These are phyloP conservation scores for Kandelia obovata DNA, from an alignment of 345 rosid genomes.

Conservation along the genomic window DNA sequence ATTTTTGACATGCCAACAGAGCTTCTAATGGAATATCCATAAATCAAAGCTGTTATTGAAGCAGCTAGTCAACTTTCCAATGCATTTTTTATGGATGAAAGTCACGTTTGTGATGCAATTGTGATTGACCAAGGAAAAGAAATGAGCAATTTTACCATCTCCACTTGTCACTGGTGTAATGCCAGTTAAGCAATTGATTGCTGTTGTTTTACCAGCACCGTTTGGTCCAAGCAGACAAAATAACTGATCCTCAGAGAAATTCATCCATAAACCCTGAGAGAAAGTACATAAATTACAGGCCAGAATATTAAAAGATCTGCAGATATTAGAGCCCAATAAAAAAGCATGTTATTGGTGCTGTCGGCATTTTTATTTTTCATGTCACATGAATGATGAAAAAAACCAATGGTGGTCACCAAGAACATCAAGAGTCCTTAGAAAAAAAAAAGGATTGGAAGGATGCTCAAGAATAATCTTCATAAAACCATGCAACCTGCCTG, in stretches of 20 bases:
- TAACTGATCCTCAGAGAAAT: conserved; percentile 72
- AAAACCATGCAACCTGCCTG: too few relatives aligned
- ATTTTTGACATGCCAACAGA: conserved; percentile 85
- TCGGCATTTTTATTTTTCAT: too few relatives aligned
- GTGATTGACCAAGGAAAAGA: background rate
- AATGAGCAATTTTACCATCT: conserved; percentile 53
- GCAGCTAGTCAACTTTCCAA: conserved; percentile 2
- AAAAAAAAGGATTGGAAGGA: too few relatives aligned
- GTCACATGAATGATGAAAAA: too few relatives aligned
- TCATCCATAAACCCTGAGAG: conserved; percentile 75
- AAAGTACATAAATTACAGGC: conserved; percentile 14
- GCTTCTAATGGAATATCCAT: conserved; percentile 69
- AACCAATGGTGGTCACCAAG: too few relatives aligned
- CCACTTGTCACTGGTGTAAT: conserved; percentile 73
- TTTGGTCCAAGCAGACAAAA: conserved; percentile 98
- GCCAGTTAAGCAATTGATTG: conserved; percentile 81
- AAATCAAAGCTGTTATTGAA: conserved; percentile 58
- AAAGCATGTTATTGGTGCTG: background rate
- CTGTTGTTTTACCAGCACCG: conserved; percentile 94
- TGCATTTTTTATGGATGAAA: background rate
- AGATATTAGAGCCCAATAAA: background rate
- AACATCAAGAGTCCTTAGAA: too few relatives aligned
- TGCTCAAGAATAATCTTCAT: too few relatives aligned
- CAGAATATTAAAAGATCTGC: background rate
- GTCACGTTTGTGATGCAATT: background rate